Base-by-base conservation (phyloP, 208 protist species). In the Trypanosoma avium region DNA sequence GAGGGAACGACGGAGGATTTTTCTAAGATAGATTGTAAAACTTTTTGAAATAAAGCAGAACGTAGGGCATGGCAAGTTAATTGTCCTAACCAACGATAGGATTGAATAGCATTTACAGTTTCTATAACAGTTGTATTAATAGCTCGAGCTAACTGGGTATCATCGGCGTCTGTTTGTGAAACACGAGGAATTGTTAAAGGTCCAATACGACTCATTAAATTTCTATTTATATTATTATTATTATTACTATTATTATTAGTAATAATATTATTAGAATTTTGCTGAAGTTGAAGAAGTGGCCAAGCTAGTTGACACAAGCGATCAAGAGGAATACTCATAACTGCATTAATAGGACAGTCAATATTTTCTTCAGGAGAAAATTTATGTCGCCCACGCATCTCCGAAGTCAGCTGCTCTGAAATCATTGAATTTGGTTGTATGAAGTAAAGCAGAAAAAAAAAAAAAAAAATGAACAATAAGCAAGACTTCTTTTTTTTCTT, bases 291-390 rank as follows among this genome's bases (percentile, higher is more conserved):
- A 7, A 84, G 58, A 32, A 85, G 59, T 29, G 78, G 78, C 82
- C 82, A 88, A 33, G 78, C 78, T 6, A 81, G 58, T 45, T 73
- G 56, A 15, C 70, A 82, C 0, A 88, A 62, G 36, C 46, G 67
- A 15, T 74, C 72, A 1, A 62, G 60, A 1, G 82, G 55, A 32
- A 84, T 60, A 21, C 57, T 46, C 82, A 88, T 88, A n/a, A 88
- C 58, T 12, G 78, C 78, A 19, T 67, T 73, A 35, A 82, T 65
- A 40, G 56, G 56, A 36, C 70, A 81, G 24, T 72, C 59, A 13
- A 59, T 46, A 13, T 27, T 9, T 27, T 68, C 61, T 13, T 49
- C 42, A 7, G 52, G 29, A 40, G 50, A 49, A 53, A 73, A 55
- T 12, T 47, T 21, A 43, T 54, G 52, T 8, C 67, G 56, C 8